Base-by-base conservation (phyloP, 306 rosid species). In the Castanopsis chinensis region DNA sequence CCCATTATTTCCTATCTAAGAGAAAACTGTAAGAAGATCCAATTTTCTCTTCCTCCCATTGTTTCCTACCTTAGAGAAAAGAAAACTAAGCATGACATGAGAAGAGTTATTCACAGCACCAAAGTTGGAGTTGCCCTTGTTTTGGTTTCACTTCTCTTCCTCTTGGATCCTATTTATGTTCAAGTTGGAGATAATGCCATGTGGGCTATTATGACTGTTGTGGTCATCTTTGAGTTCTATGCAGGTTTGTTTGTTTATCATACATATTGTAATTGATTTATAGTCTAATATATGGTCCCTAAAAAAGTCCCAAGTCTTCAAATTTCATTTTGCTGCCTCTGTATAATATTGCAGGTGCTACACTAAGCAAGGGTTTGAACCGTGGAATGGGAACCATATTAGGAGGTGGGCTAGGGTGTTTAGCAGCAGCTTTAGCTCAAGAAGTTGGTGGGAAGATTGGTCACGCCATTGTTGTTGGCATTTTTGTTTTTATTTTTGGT, bases 141-240 rank as follows among this genome's bases (percentile, higher is more conserved):
- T 67, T 69, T 92, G 80, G 93, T 94, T 35, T 94, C 99, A 14
- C 90, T 92, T 63, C 85, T 95, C 8, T 92, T 87, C 81, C 90
- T 92, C 30, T 65, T 92, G 45, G 85, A 92, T 64, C 91, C 97
- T 86, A 88, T 95, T 18, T 95, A 86, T 80, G 52, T 85, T 0
- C 89, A 85, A 80, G 91, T 92, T 58, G 96, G 98, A 59, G 92
- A 92, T 6, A 92, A 92, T 80, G 99, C 98, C 73, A 91, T 92
- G 97, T 95, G 99, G 99, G 97, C 99, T 63, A 87, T 92, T 5
- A 95, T 95, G 95, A 95, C 99, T 2, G 99, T 95, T 20, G 85
- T 91, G 0, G 99, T 95, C 73, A 81, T 91, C 76, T 92, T 90
- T 73, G 99, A 95, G 85, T 90, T 89, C 89, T 91, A 75, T 7